Evolutionary conservation across 75 land plant genomes (phyloP).

Genomic region (Azolla pinnata): DNA sequence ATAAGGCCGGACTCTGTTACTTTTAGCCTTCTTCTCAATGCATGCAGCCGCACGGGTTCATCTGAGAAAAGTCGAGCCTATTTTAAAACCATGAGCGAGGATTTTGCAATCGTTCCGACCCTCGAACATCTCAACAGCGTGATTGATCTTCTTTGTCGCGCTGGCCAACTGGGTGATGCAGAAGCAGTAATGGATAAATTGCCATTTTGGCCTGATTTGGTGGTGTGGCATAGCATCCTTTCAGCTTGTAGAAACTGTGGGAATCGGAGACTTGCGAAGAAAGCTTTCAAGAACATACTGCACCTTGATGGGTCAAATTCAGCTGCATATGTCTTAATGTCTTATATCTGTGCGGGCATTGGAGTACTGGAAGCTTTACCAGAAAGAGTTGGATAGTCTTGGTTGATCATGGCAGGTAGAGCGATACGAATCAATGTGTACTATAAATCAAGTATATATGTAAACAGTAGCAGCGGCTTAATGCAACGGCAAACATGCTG

Average conservation of each 20-base stretch:
- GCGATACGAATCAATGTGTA: no score
- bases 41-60: constrained; percentile 47
- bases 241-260: background rate
- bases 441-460: no score
- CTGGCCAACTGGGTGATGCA: constrained; percentile 36
- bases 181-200: constrained; percentile 30
- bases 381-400: no score
- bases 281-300: background rate
- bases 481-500: no score
- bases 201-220: constrained; percentile 28
- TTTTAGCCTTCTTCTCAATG: constrained; percentile 37
- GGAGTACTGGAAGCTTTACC: no score
- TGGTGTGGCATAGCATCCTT: constrained; percentile 16
- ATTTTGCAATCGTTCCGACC: constrained; percentile 37
- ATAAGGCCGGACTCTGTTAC: constrained; percentile 32
- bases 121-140: constrained; percentile 45
- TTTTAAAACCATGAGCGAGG: constrained; percentile 41
- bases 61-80: constrained; percentile 45
- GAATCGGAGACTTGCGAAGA: background rate
- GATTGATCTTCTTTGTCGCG: constrained; percentile 36
- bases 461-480: no score
- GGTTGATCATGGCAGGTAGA: no score
- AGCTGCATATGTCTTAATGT: background rate
- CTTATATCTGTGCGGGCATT: no score
- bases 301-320: background rate